phyloP scores from a whole-genome alignment of 2,329 filamentous ascomycete genomes.

The Scedosporium dehoogii region DNA sequence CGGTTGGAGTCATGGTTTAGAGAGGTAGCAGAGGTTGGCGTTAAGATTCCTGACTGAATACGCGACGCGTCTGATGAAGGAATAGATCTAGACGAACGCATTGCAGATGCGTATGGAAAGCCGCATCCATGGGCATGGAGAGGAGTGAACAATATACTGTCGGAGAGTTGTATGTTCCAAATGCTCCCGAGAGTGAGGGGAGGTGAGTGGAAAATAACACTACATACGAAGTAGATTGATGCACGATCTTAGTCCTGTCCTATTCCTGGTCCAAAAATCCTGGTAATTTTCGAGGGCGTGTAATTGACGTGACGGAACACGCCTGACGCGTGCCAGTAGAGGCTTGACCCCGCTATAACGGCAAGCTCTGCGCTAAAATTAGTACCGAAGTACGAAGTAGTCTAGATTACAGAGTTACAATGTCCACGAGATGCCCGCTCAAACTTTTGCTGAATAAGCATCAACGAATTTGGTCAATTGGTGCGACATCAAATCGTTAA shows the following conservation, averaged over 20 bases:
- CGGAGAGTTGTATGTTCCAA: neutral
- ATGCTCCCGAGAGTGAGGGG: neutral
- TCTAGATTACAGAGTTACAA: no score
- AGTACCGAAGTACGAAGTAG: no score
- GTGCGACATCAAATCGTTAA: neutral
- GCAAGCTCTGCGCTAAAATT: neutral
- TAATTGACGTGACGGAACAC: constrained; percentile 2
- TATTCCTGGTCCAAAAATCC: neutral
- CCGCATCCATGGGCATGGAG: neutral
- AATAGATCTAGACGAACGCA: constrained; percentile 4
- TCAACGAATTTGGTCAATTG: neutral
- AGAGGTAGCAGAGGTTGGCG: constrained; percentile 28
- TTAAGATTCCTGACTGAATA: constrained; percentile 30
- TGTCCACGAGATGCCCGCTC: no score
- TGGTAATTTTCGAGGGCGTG: neutral
- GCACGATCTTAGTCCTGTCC: neutral
- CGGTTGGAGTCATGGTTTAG: constrained; percentile 24
- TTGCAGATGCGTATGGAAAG: neutral
- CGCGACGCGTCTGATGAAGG: constrained; percentile 37
- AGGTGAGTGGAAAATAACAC: neutral
- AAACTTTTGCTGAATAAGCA: neutral
- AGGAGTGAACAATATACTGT: constrained; percentile 6
- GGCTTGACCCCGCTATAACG: neutral
- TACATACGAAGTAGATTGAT: neutral
- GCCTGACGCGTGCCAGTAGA: constrained; percentile 1